Base-by-base conservation (phyloP, 441 rosid genomes). In the Pelargonium myrrhifolium region DNA sequence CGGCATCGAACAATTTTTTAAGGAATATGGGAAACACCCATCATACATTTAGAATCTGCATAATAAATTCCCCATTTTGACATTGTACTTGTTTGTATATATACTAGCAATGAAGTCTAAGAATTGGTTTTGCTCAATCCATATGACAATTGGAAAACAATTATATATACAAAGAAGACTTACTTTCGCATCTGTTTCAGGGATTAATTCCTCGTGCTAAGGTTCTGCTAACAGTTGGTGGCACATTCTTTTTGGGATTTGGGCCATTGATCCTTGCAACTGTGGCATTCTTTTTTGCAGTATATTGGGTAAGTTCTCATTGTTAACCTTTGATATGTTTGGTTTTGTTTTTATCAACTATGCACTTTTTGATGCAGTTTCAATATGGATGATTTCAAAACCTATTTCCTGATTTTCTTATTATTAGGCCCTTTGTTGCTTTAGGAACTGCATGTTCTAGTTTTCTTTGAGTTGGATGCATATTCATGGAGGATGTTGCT, bases 181-280 rank as follows among this genome's bases (percentile, higher is more conserved):
- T 55, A 51, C 18, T 1, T 31, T 37, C 70, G 42, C 40, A 18
- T 70, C 68, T 76, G 74, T 73, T 81, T 68, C 87, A 94, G 99
- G 99, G 99, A 20, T 84, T 94, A 75, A 74, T 94, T 75, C 99
- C 98, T 4, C 91, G 98, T 65, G 97, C 88, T 68, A 92, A 80
- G 82, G 79, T 88, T 62, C 80, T 94, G 80, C 80, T 94, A 62
- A 80, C 94, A 53, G 55, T 88, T 56, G 99, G 99, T 71, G 97
- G 97, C 68, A 87, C 97, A 6, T 94, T 89, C 89, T 94, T 92
- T 82, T 71, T 89, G 75, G 93, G 77, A 53, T 92, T 94, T 76
- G 85, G 97, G 89, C 97, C 97, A 0, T 67, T 89, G 89, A 87
- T 94, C 55, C 80, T 94, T 73, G 39, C 82, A 74, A 91, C 96